phyloP scores from a whole-genome alignment of 257 asterid species.

The Solanum verrucosum region DNA sequence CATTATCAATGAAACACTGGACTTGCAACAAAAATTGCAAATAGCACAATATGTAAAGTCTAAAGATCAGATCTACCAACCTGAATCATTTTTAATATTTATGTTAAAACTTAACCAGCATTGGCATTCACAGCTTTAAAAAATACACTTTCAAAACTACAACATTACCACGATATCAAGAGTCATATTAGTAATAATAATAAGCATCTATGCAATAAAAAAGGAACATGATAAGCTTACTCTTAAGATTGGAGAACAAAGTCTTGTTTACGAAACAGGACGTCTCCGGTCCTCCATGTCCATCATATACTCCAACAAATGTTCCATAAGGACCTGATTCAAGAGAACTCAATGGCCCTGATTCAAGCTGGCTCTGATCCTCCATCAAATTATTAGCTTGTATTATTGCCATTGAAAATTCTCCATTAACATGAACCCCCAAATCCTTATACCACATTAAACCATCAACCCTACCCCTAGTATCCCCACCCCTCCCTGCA shows the following conservation, averaged over 20 bases:
- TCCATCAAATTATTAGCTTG: constrained; percentile 87
- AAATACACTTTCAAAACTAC: neutral
- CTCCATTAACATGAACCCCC: constrained; percentile 69
- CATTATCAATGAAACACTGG: neutral
- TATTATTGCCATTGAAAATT: constrained; percentile 83
- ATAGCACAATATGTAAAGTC: neutral
- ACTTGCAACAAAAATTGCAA: neutral
- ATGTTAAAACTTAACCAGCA: neutral
- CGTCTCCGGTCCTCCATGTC: constrained; percentile 99
- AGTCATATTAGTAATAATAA: neutral
- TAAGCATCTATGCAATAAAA: neutral
- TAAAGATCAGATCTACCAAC: neutral
- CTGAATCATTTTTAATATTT: neutral
- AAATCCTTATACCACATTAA: constrained; percentile 83
- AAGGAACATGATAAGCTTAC: constrained; percentile 33
- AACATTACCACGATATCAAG: neutral
- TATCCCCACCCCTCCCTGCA: constrained; percentile 30
- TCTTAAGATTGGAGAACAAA: constrained; percentile 67
- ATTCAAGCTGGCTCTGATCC: constrained; percentile 92
- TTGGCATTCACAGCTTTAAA: neutral
- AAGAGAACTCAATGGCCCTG: constrained; percentile 62
- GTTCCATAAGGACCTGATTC: constrained; percentile 81
- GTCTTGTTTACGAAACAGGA: constrained; percentile 62
- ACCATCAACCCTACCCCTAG: constrained; percentile 61
- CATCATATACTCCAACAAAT: constrained; percentile 87